Evolutionary conservation across 352 stramenopile species (phyloP).

Genomic region (Phytophthora litchii): DNA sequence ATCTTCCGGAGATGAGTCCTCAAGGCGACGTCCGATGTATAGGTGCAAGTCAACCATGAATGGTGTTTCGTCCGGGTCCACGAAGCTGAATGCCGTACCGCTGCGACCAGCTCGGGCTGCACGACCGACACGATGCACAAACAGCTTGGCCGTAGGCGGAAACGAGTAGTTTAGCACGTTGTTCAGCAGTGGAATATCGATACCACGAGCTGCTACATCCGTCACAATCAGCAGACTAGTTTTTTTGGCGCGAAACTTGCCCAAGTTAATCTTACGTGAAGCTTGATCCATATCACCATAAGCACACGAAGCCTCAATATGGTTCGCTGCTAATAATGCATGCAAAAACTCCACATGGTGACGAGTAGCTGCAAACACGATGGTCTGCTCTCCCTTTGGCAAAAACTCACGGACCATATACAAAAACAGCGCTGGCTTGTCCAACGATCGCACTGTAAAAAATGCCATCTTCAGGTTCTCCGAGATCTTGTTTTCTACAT

Average conservation of each 20-base stretch:
- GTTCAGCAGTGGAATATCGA: conserved; percentile 96
- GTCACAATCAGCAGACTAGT: conserved; percentile 94
- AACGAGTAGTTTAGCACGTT: conserved; percentile 97
- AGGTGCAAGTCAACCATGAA: conserved; percentile 99
- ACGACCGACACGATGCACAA: conserved; percentile 96
- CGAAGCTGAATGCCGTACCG: conserved; percentile 96
- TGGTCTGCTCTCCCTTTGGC: conserved; percentile 92
- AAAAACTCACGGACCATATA: conserved; percentile 97
- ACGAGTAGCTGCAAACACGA: conserved; percentile 98
- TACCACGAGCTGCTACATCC: conserved; percentile 94
- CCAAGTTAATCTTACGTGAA: conserved; percentile 90
- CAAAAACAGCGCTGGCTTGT: conserved; percentile 96
- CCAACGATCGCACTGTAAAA: conserved; percentile 94
- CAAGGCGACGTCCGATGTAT: conserved; percentile 92
- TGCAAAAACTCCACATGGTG: conserved; percentile 99
- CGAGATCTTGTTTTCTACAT: conserved; percentile 98
- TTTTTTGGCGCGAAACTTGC: conserved; percentile 91
- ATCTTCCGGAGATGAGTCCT: conserved; percentile 66
- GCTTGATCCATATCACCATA: conserved; percentile 96
- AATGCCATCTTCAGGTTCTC: conserved; percentile 98
- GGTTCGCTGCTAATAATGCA: conserved; percentile 85
- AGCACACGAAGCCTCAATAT: conserved; percentile 88
- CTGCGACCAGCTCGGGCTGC: conserved; percentile 95
- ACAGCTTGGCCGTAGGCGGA: conserved; percentile 93
- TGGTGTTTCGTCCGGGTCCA: conserved; percentile 97